phyloP scores from a whole-genome alignment of 176 grass and related monocot species.

The bread wheat (Triticum aestivum) region DNA sequence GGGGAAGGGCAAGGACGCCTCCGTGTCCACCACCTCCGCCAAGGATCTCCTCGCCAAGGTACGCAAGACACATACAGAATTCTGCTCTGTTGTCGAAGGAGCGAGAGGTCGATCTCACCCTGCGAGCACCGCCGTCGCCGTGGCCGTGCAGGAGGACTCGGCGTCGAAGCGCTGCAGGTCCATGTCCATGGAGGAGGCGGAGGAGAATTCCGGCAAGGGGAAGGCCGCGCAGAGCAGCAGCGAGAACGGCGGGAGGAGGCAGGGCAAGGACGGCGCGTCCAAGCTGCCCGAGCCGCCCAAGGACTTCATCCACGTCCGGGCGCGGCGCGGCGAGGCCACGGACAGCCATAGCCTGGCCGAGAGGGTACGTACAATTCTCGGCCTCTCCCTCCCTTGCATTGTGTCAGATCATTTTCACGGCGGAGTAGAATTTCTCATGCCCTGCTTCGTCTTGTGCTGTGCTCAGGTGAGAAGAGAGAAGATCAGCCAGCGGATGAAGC shows the following conservation, averaged over 20 bases:
- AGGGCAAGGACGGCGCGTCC: slow-evolving; percentile 55
- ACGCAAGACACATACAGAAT: not conserved
- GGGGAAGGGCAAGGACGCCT: slow-evolving; percentile 77
- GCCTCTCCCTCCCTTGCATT: not conserved
- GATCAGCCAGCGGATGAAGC: slow-evolving; percentile 98
- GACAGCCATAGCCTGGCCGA: slow-evolving; percentile 98
- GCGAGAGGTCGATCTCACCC: not conserved
- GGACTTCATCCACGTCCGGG: slow-evolving; percentile 97
- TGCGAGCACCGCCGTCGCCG: not conserved
- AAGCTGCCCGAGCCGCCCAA: slow-evolving; percentile 60
- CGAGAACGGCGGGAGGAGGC: slow-evolving; percentile 55
- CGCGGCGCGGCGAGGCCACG: slow-evolving; percentile 91
- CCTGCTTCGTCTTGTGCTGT: not conserved
- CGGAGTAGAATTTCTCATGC: not conserved
- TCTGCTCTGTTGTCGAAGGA: not conserved
- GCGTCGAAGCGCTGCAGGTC: slow-evolving; percentile 67
- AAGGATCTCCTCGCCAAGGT: slow-evolving; percentile 64
- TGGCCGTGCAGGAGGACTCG: slow-evolving; percentile 49
- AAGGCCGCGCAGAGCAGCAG: slow-evolving; percentile 76
- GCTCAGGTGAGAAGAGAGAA: slow-evolving; percentile 94
- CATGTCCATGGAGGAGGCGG: slow-evolving; percentile 53
- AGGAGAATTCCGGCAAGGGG: slow-evolving; percentile 59
- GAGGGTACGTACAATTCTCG: slow-evolving; percentile 80
- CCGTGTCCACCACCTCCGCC: slow-evolving; percentile 37
- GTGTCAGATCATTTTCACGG: not conserved